Base-by-base conservation (phyloP, 768 basidiomycete species). In the Tubosaeta sp. region DNA sequence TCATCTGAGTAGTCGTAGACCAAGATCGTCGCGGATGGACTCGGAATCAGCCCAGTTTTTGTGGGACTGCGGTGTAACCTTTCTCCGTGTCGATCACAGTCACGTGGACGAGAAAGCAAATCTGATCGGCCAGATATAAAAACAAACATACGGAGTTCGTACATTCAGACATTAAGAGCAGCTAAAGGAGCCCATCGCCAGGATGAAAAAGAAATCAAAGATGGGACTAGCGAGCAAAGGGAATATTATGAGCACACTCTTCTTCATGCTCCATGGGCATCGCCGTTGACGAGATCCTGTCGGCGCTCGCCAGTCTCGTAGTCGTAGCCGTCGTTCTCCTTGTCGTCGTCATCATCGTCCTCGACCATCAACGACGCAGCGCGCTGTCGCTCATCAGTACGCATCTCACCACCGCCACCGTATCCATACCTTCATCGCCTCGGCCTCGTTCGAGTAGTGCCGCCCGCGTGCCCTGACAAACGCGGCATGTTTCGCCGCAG, bases 371-470 rank as follows among this genome's bases (percentile, higher is more conserved):
- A 67, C 56, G 76, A 69, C 50, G 79, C 76, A 22, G 88, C 87
- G 49, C 77, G 80, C 88, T 90, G 62, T 45, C 8, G 38, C 42
- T 59, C 52, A 6, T 11, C 21, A 29, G 6, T 49, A 0, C 27
- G 8, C 22, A 25, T 2, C 24, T 3, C 0, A 14, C 14, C 44
- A 34, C 14, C 35, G 5, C 9, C 5, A 34, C 42, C 34, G 30
- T 4, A 16, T 24, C 43, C 68, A 41, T 68, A 86, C 90, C 82
- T 92, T 92, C 91, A 94, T 92, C 16, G 90, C 91, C 64, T 92
- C 87, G 1, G 88, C 91, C 64, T 94, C 91, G 45, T 93, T 92
- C 6, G 90, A 91, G 59, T 93, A 93, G 62, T 93, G 91, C 49
- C 87, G 76, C 48, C 86, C 87, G 21, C 90, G 79, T 21, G 89